Percentiles rank a stretch among this genome's conserved stretches.
Conservation (phyloP, 2,329 filamentous ascomycete species). For the Calonectria pteridis region DNA sequence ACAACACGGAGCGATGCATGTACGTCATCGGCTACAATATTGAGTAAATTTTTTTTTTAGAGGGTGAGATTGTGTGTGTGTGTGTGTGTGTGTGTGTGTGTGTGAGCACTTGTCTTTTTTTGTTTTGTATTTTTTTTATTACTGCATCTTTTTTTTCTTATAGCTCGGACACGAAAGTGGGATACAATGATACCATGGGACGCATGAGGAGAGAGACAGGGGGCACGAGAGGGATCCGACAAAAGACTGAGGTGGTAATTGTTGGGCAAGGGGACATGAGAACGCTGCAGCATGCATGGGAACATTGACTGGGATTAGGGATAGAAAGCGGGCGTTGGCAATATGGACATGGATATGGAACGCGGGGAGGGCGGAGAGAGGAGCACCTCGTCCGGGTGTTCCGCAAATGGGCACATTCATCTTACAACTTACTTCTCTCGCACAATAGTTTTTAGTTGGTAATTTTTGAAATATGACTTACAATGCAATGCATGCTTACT, state of each 20-base stretch:
- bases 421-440: not conserved
- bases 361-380: not conserved
- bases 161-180: not conserved
- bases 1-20: conserved; percentile 50
- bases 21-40: conserved; percentile 47
- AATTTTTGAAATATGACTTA: not conserved
- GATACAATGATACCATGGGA: conserved; percentile 13
- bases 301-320: not conserved
- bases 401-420: not conserved
- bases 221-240: not conserved
- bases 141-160: not conserved
- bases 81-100: not conserved
- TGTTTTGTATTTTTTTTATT: not conserved
- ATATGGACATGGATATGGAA: not conserved
- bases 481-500: not conserved
- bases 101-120: not conserved
- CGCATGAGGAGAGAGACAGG: not conserved
- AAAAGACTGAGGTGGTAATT: not conserved
- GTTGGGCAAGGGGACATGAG: not conserved
- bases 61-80: too few species aligned
- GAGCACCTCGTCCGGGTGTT: not conserved
- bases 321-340: conserved; percentile 7
- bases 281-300: not conserved
- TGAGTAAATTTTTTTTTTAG: conserved; percentile 7
- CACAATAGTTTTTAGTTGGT: conserved; percentile 8